Evolutionary conservation across 257 asterid genomes (phyloP).

Genomic region (Fraxinus quadrangulata): DNA sequence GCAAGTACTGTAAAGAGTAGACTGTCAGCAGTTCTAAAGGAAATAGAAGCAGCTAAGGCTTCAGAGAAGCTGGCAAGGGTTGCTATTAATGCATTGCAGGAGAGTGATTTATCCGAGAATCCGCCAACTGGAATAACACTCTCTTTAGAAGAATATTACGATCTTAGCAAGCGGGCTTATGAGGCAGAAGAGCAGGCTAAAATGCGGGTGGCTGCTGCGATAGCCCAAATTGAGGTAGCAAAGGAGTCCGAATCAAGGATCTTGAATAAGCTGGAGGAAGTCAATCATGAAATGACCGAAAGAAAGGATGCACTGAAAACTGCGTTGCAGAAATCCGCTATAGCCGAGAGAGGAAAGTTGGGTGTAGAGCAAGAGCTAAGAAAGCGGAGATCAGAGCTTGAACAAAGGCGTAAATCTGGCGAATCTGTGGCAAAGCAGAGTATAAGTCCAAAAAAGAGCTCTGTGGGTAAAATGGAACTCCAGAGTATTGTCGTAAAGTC

Average conservation of each 20-base stretch:
- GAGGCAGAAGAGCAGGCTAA: conserved; percentile 89
- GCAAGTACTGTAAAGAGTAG: conserved; percentile 63
- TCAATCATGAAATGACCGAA: conserved; percentile 48
- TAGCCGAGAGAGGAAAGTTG: conserved; percentile 76
- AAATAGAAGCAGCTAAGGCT: conserved; percentile 89
- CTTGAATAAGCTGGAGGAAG: conserved; percentile 74
- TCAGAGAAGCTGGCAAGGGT: conserved; percentile 81
- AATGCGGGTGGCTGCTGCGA: conserved; percentile 61
- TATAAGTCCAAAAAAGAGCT: conserved; percentile 37
- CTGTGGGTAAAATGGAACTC: conserved; percentile 39
- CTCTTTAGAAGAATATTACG: conserved; percentile 80
- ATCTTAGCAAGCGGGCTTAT: conserved; percentile 82
- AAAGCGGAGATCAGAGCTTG: conserved; percentile 78
- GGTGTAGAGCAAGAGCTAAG: conserved; percentile 82
- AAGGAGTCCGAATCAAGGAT: conserved; percentile 73
- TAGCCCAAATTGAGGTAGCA: conserved; percentile 76
- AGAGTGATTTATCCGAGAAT: conserved; percentile 67
- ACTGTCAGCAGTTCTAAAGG: conserved; percentile 76
- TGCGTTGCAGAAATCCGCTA: conserved; percentile 70
- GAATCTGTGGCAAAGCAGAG: conserved; percentile 31
- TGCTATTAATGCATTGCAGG: conserved; percentile 72
- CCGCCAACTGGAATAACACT: conserved; percentile 60
- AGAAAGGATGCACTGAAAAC: conserved; percentile 56
- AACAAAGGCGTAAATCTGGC: conserved; percentile 71
- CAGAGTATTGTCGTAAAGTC: conserved; percentile 30